A percentile compares a stretch with the other conserved stretches of the same genome.
These are phyloP conservation scores for Melastoma malabathricum DNA, from an alignment of 345 rosid species.

Conservation along the genomic window DNA sequence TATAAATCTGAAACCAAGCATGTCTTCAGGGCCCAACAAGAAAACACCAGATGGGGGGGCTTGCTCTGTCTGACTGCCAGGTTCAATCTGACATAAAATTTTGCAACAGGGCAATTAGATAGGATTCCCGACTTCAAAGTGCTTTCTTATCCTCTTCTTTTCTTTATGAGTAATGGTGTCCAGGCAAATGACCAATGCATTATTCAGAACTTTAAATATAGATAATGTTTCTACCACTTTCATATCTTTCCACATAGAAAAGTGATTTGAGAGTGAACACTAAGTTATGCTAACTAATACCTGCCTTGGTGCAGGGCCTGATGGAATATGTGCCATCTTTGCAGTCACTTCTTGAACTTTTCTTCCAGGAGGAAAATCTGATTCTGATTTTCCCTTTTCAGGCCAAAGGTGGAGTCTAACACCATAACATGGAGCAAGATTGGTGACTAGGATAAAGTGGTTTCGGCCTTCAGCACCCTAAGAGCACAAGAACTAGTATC, in stretches of 20 bases:
- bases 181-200: too few relatives aligned
- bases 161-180: too few relatives aligned
- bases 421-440: slow-evolving; percentile 90
- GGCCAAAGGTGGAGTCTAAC: slow-evolving; percentile 95
- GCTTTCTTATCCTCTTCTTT: too few relatives aligned
- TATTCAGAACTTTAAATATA: too few relatives aligned
- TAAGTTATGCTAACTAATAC: slow-evolving; percentile 17
- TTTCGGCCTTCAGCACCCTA: slow-evolving; percentile 76
- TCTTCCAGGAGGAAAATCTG: slow-evolving; percentile 39
- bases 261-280: slow-evolving; percentile 2
- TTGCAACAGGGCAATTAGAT: neutral
- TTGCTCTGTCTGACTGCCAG: slow-evolving; percentile 99
- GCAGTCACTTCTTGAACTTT: slow-evolving; percentile 74
- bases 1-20: slow-evolving; percentile 76
- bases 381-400: slow-evolving; percentile 45
- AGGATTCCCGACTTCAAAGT: too few relatives aligned
- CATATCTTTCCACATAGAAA: neutral
- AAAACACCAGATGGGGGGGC: slow-evolving; percentile 90
- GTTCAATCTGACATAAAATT: slow-evolving; percentile 48
- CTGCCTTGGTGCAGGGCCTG: slow-evolving; percentile 93
- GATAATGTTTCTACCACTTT: too few relatives aligned
- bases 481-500: slow-evolving; percentile 9
- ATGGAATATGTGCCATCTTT: slow-evolving; percentile 90
- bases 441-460: slow-evolving; percentile 87
- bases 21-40: slow-evolving; percentile 59